phyloP scores from a whole-genome alignment of 2,329 filamentous ascomycete genomes.

The Diplodia mutila region DNA sequence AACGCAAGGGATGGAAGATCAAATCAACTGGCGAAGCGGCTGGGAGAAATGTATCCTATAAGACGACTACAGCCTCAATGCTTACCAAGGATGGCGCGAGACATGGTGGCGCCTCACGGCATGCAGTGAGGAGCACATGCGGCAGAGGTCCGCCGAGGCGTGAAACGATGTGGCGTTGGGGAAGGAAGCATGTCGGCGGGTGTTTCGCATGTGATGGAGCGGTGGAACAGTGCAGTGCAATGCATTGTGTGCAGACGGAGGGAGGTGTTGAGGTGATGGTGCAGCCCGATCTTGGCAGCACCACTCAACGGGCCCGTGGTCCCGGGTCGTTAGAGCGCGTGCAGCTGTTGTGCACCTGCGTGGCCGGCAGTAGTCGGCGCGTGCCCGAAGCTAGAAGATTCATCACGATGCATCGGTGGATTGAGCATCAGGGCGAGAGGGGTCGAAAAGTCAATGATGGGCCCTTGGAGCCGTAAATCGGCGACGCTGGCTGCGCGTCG shows the following conservation, averaged over 20 bases:
- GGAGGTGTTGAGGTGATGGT: conserved; percentile 3
- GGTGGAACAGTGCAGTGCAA: background rate
- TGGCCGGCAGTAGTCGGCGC: background rate
- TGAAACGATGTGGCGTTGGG: background rate
- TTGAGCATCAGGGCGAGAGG: conserved; percentile 12
- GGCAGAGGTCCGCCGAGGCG: background rate
- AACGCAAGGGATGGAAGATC: conserved; percentile 21
- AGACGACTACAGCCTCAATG: background rate
- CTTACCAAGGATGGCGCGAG: background rate
- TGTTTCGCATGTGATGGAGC: background rate
- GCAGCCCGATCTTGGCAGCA: background rate
- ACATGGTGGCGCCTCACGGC: background rate
- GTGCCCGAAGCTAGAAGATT: background rate
- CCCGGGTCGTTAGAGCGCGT: background rate
- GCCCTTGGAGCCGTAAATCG: conserved; percentile 4
- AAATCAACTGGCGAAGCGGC: background rate
- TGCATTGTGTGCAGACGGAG: background rate
- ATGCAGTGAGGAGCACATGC: background rate
- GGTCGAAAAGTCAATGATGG: background rate
- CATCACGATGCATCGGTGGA: background rate
- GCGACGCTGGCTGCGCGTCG: background rate
- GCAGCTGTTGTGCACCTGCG: background rate
- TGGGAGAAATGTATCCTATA: conserved; percentile 21
- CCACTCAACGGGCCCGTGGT: background rate
- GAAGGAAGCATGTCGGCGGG: background rate